Evolutionary conservation across 768 basidiomycete genomes (phyloP).

Genomic region (Amanita inopinata): DNA sequence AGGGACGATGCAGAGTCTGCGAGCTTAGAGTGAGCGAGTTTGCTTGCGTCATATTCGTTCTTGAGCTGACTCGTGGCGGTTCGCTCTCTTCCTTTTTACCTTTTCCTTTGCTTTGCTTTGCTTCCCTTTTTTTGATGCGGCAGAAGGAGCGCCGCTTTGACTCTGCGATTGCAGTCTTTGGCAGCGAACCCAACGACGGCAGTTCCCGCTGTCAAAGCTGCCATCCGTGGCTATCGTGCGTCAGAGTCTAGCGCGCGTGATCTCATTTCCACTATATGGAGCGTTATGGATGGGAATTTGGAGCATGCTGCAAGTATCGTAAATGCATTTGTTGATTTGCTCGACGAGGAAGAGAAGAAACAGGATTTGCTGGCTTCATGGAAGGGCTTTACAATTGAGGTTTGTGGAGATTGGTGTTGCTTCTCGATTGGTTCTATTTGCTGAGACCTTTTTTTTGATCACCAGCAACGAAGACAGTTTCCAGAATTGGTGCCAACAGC

Average conservation of each 20-base stretch:
- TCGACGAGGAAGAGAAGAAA: conserved; percentile 83
- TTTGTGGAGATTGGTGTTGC: conserved; percentile 26
- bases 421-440: background rate
- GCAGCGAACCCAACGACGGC: conserved; percentile 50
- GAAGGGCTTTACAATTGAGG: conserved; percentile 81
- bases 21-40: conserved; percentile 38
- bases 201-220: conserved; percentile 55
- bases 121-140: conserved; percentile 4
- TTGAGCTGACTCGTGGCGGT: conserved; percentile 4
- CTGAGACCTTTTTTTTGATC: conserved; percentile 1
- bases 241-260: conserved; percentile 78
- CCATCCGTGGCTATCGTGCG: conserved; percentile 67
- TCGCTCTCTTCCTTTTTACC: too few relatives aligned
- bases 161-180: conserved; percentile 50
- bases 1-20: conserved; percentile 43
- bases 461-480: conserved; percentile 76
- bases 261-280: conserved; percentile 84
- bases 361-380: conserved; percentile 64
- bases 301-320: conserved; percentile 72
- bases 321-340: conserved; percentile 61
- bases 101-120: too few relatives aligned
- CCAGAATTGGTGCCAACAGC: conserved; percentile 60
- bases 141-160: conserved; percentile 61
- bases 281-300: conserved; percentile 36
- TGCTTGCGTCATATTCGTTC: background rate